Conservation (phyloP, 768 basidiomycete species). For the Antrodiella citrinella region DNA sequence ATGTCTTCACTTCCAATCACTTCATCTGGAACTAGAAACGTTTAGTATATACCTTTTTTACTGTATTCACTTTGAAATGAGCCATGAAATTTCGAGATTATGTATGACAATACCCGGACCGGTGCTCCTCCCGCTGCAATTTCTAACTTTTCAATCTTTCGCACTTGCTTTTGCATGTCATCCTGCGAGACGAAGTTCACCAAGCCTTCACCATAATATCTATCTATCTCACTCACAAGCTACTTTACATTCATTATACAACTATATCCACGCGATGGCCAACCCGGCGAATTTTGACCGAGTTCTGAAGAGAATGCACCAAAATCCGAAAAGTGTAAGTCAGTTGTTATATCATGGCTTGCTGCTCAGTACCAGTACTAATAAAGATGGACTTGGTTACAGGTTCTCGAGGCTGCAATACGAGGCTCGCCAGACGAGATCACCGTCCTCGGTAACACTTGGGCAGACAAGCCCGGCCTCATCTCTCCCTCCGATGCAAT, state of each 20-base stretch:
- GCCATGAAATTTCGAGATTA: no score
- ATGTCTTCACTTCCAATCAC: no score
- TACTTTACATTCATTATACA: not conserved
- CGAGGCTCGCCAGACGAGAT: constrained; percentile 11
- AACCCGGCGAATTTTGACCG: not conserved
- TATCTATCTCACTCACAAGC: not conserved
- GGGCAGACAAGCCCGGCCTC: constrained; percentile 14
- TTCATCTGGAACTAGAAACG: no score
- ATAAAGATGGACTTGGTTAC: not conserved
- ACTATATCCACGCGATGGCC: not conserved
- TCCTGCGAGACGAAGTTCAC: not conserved
- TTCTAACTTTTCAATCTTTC: not conserved
- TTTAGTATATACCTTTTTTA: no score
- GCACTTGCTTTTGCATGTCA: not conserved
- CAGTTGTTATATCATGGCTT: no score
- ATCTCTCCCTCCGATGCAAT: constrained; percentile 17
- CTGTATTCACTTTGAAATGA: no score
- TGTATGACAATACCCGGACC: no score
- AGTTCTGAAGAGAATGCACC: not conserved
- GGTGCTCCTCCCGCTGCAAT: no score
- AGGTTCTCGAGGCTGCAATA: constrained; percentile 13
- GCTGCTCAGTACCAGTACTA: not conserved
- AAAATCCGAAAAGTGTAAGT: not conserved
- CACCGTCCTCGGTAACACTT: constrained; percentile 19
- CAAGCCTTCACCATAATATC: not conserved